Conservation (phyloP, 306 rosid species). For the Acacia melanoxylon region DNA sequence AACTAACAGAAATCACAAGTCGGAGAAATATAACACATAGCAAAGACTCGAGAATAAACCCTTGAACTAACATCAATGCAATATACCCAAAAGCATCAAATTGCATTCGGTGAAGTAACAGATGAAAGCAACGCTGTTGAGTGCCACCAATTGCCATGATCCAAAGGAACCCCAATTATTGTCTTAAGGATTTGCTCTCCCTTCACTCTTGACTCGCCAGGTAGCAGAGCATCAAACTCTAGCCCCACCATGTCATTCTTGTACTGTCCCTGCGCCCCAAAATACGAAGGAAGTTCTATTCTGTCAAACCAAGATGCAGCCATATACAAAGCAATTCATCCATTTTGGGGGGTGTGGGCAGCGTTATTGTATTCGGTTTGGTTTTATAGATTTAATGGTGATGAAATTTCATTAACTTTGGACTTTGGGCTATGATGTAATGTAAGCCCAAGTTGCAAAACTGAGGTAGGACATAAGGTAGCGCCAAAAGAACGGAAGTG, state of each 20-base stretch:
- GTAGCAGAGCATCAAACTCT: slow-evolving; percentile 33
- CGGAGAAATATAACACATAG: neutral
- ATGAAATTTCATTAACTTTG: neutral
- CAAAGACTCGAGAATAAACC: neutral
- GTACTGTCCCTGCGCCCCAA: slow-evolving; percentile 35
- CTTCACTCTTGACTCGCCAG: slow-evolving; percentile 30
- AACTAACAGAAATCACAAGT: neutral
- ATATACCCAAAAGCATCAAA: neutral
- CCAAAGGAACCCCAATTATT: no score
- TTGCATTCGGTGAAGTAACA: slow-evolving; percentile 20
- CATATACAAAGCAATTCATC: neutral
- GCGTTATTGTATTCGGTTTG: neutral
- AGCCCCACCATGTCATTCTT: slow-evolving; percentile 47
- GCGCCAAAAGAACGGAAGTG: no score
- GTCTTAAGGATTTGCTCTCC: slow-evolving; percentile 9
- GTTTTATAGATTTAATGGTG: neutral
- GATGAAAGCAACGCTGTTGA: neutral
- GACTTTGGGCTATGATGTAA: neutral
- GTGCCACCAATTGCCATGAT: no score
- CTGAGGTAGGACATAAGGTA: slow-evolving; percentile 46
- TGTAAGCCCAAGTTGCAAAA: slow-evolving; percentile 38
- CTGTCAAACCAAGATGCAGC: neutral
- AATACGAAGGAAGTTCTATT: neutral
- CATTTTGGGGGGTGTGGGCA: neutral
- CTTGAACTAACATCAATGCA: neutral